Percentiles rank a stretch among this genome's conserved stretches.
phyloP scores from a whole-genome alignment of 768 basidiomycete genomes.

The Suillus spraguei region DNA sequence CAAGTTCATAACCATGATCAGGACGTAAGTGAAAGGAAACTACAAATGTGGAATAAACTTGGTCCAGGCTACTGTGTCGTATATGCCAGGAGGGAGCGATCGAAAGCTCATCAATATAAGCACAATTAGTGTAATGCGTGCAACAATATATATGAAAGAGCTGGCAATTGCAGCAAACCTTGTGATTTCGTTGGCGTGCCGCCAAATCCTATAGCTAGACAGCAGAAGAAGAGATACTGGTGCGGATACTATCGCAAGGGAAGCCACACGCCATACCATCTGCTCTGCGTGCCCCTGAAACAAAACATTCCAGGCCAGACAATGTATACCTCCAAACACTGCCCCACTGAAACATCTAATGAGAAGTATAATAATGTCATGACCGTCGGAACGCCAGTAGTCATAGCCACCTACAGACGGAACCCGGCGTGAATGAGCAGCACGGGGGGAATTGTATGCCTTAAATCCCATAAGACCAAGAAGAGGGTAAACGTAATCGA shows the following conservation, averaged over 20 bases:
- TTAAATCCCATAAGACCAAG: no score
- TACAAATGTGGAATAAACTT: constrained; percentile 15
- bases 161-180: fast-evolving
- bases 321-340: constrained; percentile 33
- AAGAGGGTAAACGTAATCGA: no score
- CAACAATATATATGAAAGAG: constrained; percentile 13
- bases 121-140: constrained; percentile 17
- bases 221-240: neutral
- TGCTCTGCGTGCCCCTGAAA: constrained; percentile 19
- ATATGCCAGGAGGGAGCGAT: constrained; percentile 16
- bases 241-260: constrained; percentile 16
- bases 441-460: no score
- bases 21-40: neutral
- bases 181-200: no score
- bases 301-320: constrained; percentile 23
- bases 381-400: neutral
- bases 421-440: no score
- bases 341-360: constrained; percentile 11
- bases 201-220: neutral
- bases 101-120: constrained; percentile 15
- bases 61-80: constrained; percentile 21
- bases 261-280: constrained; percentile 25
- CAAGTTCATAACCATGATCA: no score
- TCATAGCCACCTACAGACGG: no score
- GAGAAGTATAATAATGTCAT: neutral